Evolutionary conservation across 306 rosid genomes (phyloP).

Genomic region (Echinosophora koreensis): DNA sequence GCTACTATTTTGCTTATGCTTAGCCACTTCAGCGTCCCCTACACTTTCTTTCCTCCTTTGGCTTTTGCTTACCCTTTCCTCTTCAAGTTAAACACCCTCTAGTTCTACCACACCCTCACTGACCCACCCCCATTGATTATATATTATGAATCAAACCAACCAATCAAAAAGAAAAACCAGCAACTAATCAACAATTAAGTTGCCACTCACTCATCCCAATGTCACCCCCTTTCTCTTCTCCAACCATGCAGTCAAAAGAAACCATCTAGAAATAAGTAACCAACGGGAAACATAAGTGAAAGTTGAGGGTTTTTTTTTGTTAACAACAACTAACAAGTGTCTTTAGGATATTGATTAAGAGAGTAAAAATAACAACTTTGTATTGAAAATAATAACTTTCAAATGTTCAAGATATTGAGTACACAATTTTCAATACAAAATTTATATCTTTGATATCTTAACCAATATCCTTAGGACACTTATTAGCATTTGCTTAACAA

Average conservation of each 20-base stretch:
- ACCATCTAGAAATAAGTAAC: constrained; percentile 47
- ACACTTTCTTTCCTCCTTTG: constrained; percentile 16
- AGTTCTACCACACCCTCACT: not conserved
- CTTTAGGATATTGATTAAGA: too few species aligned
- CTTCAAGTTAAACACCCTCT: constrained; percentile 3
- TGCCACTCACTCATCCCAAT: constrained; percentile 40
- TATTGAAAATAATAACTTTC: too few species aligned
- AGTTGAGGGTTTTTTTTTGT: too few species aligned
- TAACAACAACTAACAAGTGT: too few species aligned
- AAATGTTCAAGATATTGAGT: too few species aligned
- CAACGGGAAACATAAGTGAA: too few species aligned
- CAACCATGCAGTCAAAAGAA: constrained; percentile 46
- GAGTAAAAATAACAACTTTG: too few species aligned
- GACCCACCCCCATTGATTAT: constrained; percentile 4
- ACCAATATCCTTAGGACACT: too few species aligned
- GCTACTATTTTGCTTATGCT: constrained; percentile 57
- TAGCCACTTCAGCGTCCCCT: constrained; percentile 75
- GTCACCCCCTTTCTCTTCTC: too few species aligned
- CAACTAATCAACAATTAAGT: constrained; percentile 45
- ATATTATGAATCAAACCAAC: constrained; percentile 35
- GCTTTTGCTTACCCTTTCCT: not conserved
- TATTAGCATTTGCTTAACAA: too few species aligned
- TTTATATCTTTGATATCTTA: too few species aligned
- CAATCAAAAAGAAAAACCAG: constrained; percentile 35
- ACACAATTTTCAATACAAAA: too few species aligned